These are phyloP conservation scores for Fusarium subtropicale DNA, from an alignment of 2,329 filamentous ascomycete genomes.

Conservation along the genomic window DNA sequence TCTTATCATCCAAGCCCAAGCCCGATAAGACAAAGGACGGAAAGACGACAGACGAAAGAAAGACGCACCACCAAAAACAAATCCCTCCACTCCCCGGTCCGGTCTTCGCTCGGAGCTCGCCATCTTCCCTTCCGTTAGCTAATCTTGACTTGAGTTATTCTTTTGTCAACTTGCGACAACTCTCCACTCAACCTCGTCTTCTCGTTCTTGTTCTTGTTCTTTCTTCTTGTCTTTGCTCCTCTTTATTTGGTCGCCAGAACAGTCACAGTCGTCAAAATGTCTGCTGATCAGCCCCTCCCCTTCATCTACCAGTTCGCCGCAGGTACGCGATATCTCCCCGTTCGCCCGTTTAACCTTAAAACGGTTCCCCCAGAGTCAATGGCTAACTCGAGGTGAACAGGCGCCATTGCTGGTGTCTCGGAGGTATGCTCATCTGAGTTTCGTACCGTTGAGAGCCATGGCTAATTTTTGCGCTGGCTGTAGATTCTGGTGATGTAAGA, in stretches of 20 bases:
- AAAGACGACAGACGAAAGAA: neutral
- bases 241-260: slow-evolving; percentile 12
- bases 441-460: slow-evolving; percentile 32
- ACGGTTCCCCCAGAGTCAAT: slow-evolving; percentile 16
- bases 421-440: slow-evolving; percentile 72
- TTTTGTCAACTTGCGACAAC: slow-evolving; percentile 27
- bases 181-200: slow-evolving; percentile 25
- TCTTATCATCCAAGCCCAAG: slow-evolving; percentile 40
- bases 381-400: slow-evolving; percentile 56
- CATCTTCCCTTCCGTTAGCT: slow-evolving; percentile 36
- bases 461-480: slow-evolving; percentile 31
- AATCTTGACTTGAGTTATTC: slow-evolving; percentile 2
- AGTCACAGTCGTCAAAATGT: slow-evolving; percentile 38
- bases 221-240: slow-evolving; percentile 4
- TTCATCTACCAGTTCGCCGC: slow-evolving; percentile 97
- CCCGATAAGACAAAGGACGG: slow-evolving; percentile 43
- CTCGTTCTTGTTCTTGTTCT: slow-evolving; percentile 18
- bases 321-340: slow-evolving; percentile 65
- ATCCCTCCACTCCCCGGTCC: slow-evolving; percentile 46
- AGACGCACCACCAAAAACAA: slow-evolving; percentile 43
- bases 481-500: slow-evolving; percentile 89
- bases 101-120: slow-evolving; percentile 47
- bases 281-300: slow-evolving; percentile 78
- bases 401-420: slow-evolving; percentile 96
- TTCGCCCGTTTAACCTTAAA: slow-evolving; percentile 9